These are phyloP conservation scores for Diplodia mutila DNA, from an alignment of 2,329 filamentous ascomycete species.

Conservation along the genomic window DNA sequence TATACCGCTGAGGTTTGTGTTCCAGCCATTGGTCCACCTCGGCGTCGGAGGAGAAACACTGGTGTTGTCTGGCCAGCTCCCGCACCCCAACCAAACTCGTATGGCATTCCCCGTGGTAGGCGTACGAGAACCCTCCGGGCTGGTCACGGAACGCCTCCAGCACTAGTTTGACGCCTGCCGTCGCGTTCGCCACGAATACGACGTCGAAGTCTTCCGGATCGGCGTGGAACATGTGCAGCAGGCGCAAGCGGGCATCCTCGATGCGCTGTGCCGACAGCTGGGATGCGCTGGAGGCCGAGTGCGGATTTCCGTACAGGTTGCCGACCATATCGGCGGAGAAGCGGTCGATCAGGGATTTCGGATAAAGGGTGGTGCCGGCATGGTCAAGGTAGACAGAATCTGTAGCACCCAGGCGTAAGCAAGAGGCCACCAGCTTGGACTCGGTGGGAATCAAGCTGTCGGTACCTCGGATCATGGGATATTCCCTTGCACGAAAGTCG, in stretches of 20 bases:
- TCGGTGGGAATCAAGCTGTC: neutral
- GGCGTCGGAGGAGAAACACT: conserved; percentile 67
- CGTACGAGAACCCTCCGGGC: conserved; percentile 75
- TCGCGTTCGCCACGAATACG: conserved; percentile 90
- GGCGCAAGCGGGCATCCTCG: conserved; percentile 72
- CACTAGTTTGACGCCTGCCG: conserved; percentile 85
- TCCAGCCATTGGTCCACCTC: conserved; percentile 69
- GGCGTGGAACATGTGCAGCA: conserved; percentile 78
- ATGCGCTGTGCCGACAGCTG: conserved; percentile 74
- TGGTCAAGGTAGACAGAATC: conserved; percentile 86
- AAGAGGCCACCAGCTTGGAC: neutral
- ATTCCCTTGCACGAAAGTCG: conserved; percentile 62
- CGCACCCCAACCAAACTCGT: conserved; percentile 84
- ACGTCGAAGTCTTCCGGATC: conserved; percentile 82
- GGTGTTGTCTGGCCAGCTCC: conserved; percentile 65
- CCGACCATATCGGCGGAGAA: conserved; percentile 80
- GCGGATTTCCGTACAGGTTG: conserved; percentile 86
- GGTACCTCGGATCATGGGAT: conserved; percentile 70
- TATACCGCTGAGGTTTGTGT: conserved; percentile 34
- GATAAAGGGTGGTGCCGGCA: conserved; percentile 85
- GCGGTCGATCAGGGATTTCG: conserved; percentile 77
- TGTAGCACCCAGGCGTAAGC: conserved; percentile 42
- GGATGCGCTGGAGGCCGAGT: conserved; percentile 82
- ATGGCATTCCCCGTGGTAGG: conserved; percentile 82
- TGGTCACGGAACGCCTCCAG: conserved; percentile 73